These are phyloP conservation scores for Hyaloscypha bicolor DNA, from an alignment of 495 filamentous ascomycete genomes.

Conservation along the genomic window DNA sequence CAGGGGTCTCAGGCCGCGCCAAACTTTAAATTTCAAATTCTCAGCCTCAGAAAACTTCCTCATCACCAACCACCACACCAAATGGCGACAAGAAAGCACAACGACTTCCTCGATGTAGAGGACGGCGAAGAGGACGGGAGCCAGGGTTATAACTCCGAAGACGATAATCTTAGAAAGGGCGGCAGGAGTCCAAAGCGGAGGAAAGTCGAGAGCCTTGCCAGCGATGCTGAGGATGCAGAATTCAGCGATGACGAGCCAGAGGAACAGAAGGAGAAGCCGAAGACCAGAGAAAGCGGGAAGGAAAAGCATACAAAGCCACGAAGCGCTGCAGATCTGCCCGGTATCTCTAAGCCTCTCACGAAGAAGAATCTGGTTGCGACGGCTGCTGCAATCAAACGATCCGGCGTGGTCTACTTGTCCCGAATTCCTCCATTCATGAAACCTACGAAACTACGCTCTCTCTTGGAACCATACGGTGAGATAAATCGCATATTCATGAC, in stretches of 20 bases:
- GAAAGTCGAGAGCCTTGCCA: conserved; percentile 46
- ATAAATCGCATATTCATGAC: conserved; percentile 87
- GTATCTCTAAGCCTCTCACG: conserved; percentile 50
- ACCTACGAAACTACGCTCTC: conserved; percentile 73
- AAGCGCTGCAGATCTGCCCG: conserved; percentile 43
- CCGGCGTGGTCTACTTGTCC: conserved; percentile 86
- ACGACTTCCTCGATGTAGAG: conserved; percentile 73
- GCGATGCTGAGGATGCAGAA: conserved; percentile 48
- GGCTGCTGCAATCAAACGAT: conserved; percentile 59
- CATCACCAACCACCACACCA: conserved; percentile 3
- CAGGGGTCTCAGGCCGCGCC: conserved; percentile 11
- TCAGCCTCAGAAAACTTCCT: conserved; percentile 13
- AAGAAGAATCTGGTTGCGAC: conserved; percentile 62
- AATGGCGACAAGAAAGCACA: conserved; percentile 53
- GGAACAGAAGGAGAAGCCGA: conserved; percentile 12
- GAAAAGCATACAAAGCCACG: conserved; percentile 7
- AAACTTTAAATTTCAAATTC: conserved; percentile 18
- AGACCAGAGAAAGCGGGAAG: conserved; percentile 30
- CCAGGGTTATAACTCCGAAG: conserved; percentile 70
- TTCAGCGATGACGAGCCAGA: conserved; percentile 38
- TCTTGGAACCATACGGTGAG: conserved; percentile 75
- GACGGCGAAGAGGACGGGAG: conserved; percentile 64
- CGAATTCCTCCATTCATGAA: conserved; percentile 95
- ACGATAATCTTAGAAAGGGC: conserved; percentile 64
- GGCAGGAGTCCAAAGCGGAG: conserved; percentile 66